These are phyloP conservation scores for Asterionellopsis glacialis DNA, from an alignment of 108 stramenopile species.

Conservation along the genomic window DNA sequence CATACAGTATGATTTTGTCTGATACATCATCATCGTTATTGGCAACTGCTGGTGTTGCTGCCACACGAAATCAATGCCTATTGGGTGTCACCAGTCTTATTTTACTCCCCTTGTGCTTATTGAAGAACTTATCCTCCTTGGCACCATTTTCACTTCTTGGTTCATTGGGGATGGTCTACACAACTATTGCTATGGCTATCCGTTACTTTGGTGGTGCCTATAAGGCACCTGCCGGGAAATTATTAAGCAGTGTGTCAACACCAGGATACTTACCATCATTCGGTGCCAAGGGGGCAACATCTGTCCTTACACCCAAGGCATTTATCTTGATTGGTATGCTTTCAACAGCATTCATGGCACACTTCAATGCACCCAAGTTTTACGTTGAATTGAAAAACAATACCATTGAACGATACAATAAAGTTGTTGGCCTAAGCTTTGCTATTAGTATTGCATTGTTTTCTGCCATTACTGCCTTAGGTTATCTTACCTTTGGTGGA, in stretches of 20 bases:
- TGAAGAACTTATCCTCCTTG: constrained; percentile 78
- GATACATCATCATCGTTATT: constrained; percentile 75
- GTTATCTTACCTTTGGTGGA: constrained; percentile 91
- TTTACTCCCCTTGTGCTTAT: constrained; percentile 87
- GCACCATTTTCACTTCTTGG: constrained; percentile 86
- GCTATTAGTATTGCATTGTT: constrained; percentile 62
- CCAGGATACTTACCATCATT: constrained; percentile 49
- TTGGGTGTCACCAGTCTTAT: constrained; percentile 62
- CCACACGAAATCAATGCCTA: constrained; percentile 50
- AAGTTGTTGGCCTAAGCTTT: constrained; percentile 76
- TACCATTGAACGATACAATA: constrained; percentile 76
- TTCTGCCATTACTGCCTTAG: constrained; percentile 76
- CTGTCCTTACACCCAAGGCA: constrained; percentile 66
- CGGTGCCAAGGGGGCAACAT: constrained; percentile 56
- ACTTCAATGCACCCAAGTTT: constrained; percentile 82
- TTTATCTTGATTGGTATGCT: constrained; percentile 94
- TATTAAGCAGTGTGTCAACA: constrained; percentile 38
- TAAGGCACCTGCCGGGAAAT: constrained; percentile 24
- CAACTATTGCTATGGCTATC: constrained; percentile 69
- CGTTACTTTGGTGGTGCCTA: constrained; percentile 83
- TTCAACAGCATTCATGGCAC: constrained; percentile 89
- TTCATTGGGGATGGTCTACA: constrained; percentile 85
- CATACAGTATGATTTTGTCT: constrained; percentile 94
- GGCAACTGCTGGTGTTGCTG: constrained; percentile 47
- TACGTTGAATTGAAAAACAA: constrained; percentile 90